These are phyloP conservation scores for Erysimum cheiranthoides DNA, from an alignment of 345 rosid genomes.

Conservation along the genomic window DNA sequence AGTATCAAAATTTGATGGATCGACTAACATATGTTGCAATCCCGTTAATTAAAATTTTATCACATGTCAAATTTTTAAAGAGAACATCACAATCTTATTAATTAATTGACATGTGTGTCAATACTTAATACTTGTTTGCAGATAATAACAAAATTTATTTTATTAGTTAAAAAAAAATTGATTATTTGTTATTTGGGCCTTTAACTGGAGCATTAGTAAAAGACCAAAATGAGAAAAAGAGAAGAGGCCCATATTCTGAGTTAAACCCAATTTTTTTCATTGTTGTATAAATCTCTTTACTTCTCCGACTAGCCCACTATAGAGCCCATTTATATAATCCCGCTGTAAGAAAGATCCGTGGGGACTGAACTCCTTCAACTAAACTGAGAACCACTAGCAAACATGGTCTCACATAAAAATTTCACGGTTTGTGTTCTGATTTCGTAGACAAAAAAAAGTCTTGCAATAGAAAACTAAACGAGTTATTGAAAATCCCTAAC, in stretches of 20 bases:
- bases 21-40: too few species aligned
- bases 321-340: neutral
- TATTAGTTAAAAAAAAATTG: too few species aligned
- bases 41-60: too few species aligned
- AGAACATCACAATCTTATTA: neutral
- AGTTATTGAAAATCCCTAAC: neutral
- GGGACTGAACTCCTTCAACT: neutral
- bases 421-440: neutral
- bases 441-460: neutral
- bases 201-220: neutral
- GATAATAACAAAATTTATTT: too few species aligned
- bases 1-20: too few species aligned
- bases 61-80: too few species aligned
- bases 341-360: neutral
- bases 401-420: neutral
- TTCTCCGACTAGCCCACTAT: too few species aligned
- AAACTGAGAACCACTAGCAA: neutral
- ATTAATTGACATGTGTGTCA: neutral
- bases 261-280: too few species aligned
- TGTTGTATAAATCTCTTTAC: too few species aligned
- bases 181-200: constrained; percentile 11
- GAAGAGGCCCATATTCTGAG: constrained; percentile 32
- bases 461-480: neutral
- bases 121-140: too few species aligned
- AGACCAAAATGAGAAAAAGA: neutral